Evolutionary conservation across 2,329 filamentous ascomycete species (phyloP).

Genomic region (Colletotrichum shisoi): DNA sequence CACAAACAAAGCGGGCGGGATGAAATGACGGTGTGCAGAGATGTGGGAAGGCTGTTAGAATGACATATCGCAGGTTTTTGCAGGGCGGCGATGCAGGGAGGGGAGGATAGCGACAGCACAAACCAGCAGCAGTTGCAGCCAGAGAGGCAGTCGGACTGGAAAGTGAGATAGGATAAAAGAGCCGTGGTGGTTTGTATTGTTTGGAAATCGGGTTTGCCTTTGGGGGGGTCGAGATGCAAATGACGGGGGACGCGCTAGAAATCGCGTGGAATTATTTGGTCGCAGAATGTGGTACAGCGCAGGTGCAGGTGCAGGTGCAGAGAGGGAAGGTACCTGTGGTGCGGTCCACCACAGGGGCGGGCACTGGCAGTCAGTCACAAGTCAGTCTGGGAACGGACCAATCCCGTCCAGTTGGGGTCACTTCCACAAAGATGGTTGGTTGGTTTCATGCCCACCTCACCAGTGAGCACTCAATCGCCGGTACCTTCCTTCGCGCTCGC

Average conservation of each 20-base stretch:
- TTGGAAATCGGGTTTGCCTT: constrained; percentile 21
- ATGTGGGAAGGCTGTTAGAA: constrained; percentile 36
- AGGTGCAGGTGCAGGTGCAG: constrained; percentile 7
- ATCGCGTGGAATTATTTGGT: constrained; percentile 39
- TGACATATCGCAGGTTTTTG: constrained; percentile 38
- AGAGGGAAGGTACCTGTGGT: constrained; percentile 4
- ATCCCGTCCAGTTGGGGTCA: constrained; percentile 7
- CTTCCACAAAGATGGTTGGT: constrained; percentile 25
- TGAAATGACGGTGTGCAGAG: constrained; percentile 39
- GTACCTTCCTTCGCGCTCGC: not conserved
- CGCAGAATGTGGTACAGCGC: constrained; percentile 24
- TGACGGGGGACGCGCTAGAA: constrained; percentile 39
- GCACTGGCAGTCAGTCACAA: constrained; percentile 1
- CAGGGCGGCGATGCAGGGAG: constrained; percentile 25
- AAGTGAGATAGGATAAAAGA: constrained; percentile 7
- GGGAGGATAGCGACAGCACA: constrained; percentile 25
- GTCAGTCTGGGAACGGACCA: constrained; percentile 17
- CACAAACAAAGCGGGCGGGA: constrained; percentile 36
- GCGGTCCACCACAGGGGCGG: constrained; percentile 5
- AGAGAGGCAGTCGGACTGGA: constrained; percentile 31
- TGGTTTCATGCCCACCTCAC: constrained; percentile 37
- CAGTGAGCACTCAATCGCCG: not conserved
- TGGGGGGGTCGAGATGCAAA: constrained; percentile 36
- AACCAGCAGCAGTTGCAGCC: constrained; percentile 37
- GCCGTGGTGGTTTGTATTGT: constrained; percentile 26